Evolutionary conservation across 2,329 filamentous ascomycete species (phyloP).

Genomic region (Alternaria hordeiaustralica): DNA sequence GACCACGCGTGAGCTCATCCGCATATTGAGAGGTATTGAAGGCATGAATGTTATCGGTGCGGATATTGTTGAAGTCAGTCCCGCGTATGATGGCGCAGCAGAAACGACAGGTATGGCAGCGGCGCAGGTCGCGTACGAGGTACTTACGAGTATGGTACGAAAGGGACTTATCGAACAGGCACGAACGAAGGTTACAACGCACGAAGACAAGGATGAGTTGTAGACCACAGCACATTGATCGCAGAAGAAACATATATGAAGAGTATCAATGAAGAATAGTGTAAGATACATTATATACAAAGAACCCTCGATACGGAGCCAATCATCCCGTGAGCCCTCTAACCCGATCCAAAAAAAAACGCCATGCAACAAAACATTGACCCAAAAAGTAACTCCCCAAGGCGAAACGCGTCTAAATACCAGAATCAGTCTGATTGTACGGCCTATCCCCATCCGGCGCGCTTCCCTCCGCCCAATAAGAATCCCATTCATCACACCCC

Average conservation of each 20-base stretch:
- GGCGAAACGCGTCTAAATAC: conserved; percentile 26
- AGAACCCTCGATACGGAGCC: too few species aligned
- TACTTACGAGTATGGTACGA: conserved; percentile 79
- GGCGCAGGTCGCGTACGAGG: conserved; percentile 83
- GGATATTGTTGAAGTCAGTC: conserved; percentile 88
- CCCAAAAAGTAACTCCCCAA: too few species aligned
- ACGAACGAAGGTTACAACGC: conserved; percentile 25
- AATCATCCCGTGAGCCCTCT: too few species aligned
- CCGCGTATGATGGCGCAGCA: conserved; percentile 79
- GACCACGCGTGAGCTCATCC: conserved; percentile 86
- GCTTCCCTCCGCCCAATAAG: conserved; percentile 37
- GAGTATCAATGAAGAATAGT: too few species aligned
- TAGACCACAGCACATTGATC: too few species aligned
- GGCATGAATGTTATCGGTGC: conserved; percentile 84
- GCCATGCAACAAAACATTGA: too few species aligned
- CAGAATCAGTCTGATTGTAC: conserved; percentile 44
- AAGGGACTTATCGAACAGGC: conserved; percentile 55
- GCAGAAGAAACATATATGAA: too few species aligned
- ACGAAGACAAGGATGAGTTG: conserved; percentile 35
- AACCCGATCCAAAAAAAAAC: too few species aligned
- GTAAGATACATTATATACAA: too few species aligned
- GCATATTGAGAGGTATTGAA: conserved; percentile 82
- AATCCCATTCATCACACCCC: conserved; percentile 42
- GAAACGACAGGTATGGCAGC: conserved; percentile 84
- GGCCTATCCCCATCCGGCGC: conserved; percentile 22